Evolutionary conservation across 495 filamentous ascomycete species (phyloP), one percentile per base, ranked within the genome.

Genomic region (Daldinia bambusicola): DNA sequence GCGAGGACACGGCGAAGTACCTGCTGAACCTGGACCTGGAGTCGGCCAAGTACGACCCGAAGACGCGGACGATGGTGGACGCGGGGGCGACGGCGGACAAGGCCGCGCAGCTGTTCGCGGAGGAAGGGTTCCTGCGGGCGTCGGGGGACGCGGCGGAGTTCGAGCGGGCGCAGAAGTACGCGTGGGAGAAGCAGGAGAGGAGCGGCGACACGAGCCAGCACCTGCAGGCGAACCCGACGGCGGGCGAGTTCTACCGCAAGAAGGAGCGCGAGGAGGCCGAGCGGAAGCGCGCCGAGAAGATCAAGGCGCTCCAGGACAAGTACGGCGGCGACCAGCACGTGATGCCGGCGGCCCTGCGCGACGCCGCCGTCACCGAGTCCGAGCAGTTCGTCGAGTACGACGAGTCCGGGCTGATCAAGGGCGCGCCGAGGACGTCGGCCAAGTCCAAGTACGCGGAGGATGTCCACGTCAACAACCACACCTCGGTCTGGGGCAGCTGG

Each of bases 1-100:
- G 95, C 74, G 95, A 99, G 82, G 95, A 99, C 78, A 98, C 95
- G 5, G 95, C 95, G n/a, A 98, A 98, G 77, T 99, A 99, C 77
- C 82, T 99, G 6, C 83, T 98, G 0, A 98, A 98, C 74, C 86
- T 99, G 4, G 95, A 98, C 73, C 87, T 96, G 2, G 95, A 99
- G 72, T 97, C 95, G 0, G 96, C 95, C 12, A 97, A 97, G 76
- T 99, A 99, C 79, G 96, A 99, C 75, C 95, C 95, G 0, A 99
- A 99, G 77, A 98, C 95, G 37, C 88, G 95, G 64, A 91, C 92
- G 5, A 97, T 99, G 90, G 91, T 97, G 4, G 94, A 97, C 69
- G 87, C 88, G 70, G 94, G 95, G 37, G 94, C 92, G 6, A 92
- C 92, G 40, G 83, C 83, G 4, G 94, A 98, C 81, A 88, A 90